These are phyloP conservation scores for Blastomyces percursus DNA, from an alignment of 2,329 filamentous ascomycete genomes.

Conservation along the genomic window DNA sequence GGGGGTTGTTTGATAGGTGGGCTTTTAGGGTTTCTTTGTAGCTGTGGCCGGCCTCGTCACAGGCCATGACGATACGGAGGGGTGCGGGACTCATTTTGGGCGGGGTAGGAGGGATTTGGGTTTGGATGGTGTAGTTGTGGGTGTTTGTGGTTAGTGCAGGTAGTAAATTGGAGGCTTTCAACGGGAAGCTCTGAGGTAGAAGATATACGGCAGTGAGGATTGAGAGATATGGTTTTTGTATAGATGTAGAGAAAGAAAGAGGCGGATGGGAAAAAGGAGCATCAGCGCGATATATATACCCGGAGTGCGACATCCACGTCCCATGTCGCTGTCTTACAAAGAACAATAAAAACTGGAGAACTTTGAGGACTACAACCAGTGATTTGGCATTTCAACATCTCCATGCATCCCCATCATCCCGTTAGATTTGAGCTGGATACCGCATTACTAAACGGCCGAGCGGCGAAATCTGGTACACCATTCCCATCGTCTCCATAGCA, in stretches of 20 bases:
- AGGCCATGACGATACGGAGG: constrained; percentile 52
- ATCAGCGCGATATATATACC: background rate
- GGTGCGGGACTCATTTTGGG: constrained; percentile 16
- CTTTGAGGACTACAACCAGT: background rate
- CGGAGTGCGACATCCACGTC: background rate
- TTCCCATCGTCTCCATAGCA: background rate
- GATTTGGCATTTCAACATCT: background rate
- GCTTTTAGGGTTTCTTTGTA: constrained; percentile 72
- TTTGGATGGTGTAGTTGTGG: background rate
- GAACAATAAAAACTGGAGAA: background rate
- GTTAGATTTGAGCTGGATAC: background rate
- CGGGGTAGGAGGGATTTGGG: background rate
- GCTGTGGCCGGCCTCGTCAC: constrained; percentile 60
- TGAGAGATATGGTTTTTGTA: background rate
- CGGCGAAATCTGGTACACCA: background rate
- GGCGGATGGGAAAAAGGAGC: background rate
- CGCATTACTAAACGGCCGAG: background rate
- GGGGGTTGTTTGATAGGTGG: constrained; percentile 56
- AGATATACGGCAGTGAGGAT: background rate
- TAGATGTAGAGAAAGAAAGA: background rate
- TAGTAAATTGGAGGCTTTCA: background rate
- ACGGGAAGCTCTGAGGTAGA: background rate
- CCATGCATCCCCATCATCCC: background rate
- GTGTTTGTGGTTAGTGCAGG: background rate
- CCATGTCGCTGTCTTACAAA: background rate